phyloP scores from a whole-genome alignment of 768 basidiomycete species.

The Phaffia australis region DNA sequence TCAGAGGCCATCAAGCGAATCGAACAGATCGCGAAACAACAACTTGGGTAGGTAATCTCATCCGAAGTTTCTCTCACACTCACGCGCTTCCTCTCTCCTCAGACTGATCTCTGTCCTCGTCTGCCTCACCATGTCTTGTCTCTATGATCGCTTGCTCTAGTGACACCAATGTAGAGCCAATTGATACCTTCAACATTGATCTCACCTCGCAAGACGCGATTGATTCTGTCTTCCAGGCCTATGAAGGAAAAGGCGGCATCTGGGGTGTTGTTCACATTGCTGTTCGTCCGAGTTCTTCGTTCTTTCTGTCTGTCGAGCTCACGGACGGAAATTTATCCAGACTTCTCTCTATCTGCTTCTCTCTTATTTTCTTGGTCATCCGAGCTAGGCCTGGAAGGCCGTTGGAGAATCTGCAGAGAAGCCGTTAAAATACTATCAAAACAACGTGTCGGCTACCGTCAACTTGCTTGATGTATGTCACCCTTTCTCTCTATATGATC shows the following conservation, averaged over 20 bases:
- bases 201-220: conserved; percentile 63
- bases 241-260: conserved; percentile 69
- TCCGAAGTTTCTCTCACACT: neutral
- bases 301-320: neutral
- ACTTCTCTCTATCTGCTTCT: neutral
- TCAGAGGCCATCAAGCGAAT: conserved; percentile 64
- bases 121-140: neutral
- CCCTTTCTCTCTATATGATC: neutral
- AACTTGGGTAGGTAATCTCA: conserved; percentile 43
- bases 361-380: neutral
- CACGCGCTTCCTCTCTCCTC: neutral
- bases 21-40: conserved; percentile 63
- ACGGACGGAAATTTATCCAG: neutral
- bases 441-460: conserved; percentile 84
- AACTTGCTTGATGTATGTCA: conserved; percentile 51
- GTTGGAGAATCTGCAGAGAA: conserved; percentile 93
- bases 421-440: conserved; percentile 82
- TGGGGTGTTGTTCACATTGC: conserved; percentile 97
- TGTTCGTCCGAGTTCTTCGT: conserved; percentile 44
- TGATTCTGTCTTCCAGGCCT: conserved; percentile 65
- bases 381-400: conserved; percentile 76
- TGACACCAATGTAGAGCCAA: conserved; percentile 30
- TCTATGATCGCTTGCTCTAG: conserved; percentile 3
- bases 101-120: neutral
- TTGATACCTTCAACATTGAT: conserved; percentile 62